Evolutionary conservation across 495 filamentous ascomycete species (phyloP), one percentile per base, ranked within the genome.

Genomic region (Neurospora sp.): DNA sequence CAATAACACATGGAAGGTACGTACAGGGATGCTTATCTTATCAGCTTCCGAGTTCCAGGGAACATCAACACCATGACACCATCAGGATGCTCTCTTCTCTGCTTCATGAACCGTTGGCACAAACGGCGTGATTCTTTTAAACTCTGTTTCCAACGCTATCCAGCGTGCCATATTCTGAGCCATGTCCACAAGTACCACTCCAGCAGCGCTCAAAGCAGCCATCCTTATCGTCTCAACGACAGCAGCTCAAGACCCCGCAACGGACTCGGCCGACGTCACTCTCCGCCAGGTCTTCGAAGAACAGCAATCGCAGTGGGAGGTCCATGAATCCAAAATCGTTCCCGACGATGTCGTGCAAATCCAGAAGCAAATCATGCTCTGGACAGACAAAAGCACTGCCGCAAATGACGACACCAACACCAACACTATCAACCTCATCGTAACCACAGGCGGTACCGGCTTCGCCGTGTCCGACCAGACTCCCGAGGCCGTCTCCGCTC

Each of bases 211-310:
- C 31, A 86, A 80, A 75, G 92, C 90, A 37, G 92, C 90, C 17
- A 92, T 99, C 59, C 86, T 99, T 40, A 88, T 98, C 77, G 88
- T 99, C 59, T 98, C 96, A 2, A 96, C 97, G 70, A 98, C 96
- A n/a, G 96, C 96, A 40, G 89, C 89, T 34, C 84, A 89, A 76
- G 91, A 97, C 82, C 91, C 94, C 0, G 89, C 91, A 21, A 90
- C 93, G 3, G 96, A 99, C 83, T 86, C 87, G 71, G 89, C 92
- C 21, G 86, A 88, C 15, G 83, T 84, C 36, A 84, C 87, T 19
- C 86, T 98, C 24, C 84, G 87, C 7, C 85, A 91, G 37, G 87
- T 92, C 36, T 92, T 98, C 78, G 81, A 86, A 39, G 81, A 86
- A 39, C 80, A 83, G 24, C 88, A 89, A 59, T 83, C 82, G 24